Percentiles rank a stretch among this genome's conserved stretches.
Evolutionary conservation across 768 basidiomycete species (phyloP).

Genomic region (Hortiboletus campestris): DNA sequence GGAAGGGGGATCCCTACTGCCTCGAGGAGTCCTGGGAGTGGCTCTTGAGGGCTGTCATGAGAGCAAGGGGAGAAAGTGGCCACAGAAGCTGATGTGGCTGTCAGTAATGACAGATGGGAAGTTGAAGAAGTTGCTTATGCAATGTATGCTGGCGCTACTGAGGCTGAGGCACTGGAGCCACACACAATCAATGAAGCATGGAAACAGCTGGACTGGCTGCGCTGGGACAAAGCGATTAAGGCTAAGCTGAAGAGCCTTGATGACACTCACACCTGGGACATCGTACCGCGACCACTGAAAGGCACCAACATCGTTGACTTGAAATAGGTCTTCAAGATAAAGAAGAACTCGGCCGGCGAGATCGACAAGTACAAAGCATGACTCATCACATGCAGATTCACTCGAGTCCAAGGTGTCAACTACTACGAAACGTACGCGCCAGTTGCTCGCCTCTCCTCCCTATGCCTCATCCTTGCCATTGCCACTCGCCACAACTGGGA

Average conservation of each 20-base stretch:
- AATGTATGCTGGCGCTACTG: too few species aligned
- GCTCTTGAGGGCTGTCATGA: too few species aligned
- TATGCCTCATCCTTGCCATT: background rate
- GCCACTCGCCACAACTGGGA: background rate
- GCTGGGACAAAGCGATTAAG: background rate
- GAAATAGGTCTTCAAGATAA: conserved; percentile 44
- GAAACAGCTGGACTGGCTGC: background rate
- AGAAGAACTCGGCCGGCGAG: conserved; percentile 36
- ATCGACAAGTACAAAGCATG: conserved; percentile 22
- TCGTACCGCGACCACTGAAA: background rate
- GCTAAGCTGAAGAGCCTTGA: background rate
- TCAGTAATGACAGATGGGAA: too few species aligned
- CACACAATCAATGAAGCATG: too few species aligned
- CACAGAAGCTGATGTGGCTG: too few species aligned
- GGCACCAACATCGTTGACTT: conserved; percentile 8
- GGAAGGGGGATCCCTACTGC: too few species aligned
- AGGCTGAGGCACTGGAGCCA: too few species aligned
- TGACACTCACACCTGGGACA: background rate
- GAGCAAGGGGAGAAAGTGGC: too few species aligned
- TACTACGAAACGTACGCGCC: background rate
- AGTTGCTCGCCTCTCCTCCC: background rate
- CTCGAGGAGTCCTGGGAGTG: too few species aligned
- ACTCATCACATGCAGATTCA: background rate
- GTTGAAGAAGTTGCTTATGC: too few species aligned
- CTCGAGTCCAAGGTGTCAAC: background rate